These are phyloP conservation scores for Brassica juncea DNA, from an alignment of 345 rosid species.

Conservation along the genomic window DNA sequence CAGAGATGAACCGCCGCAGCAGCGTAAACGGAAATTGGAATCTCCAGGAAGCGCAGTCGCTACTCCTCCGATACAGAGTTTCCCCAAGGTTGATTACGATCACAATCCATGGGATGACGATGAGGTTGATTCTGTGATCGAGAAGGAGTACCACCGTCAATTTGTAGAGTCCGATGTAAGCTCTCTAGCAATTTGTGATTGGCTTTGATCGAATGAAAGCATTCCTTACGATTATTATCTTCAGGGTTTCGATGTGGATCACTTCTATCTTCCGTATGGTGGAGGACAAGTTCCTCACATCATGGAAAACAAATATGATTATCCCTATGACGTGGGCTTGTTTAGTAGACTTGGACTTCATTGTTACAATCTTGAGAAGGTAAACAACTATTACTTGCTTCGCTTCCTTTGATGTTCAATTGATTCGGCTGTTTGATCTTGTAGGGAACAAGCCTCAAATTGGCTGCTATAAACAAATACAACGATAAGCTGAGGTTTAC, in stretches of 20 bases:
- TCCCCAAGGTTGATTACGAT: not conserved
- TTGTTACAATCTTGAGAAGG: not conserved
- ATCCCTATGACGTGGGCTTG: not conserved
- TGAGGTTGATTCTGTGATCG: not conserved
- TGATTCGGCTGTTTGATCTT: not conserved
- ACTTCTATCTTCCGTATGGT: not conserved
- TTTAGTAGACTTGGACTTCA: not conserved
- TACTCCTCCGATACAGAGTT: not conserved
- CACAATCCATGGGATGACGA: not conserved
- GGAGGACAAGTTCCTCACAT: not conserved
- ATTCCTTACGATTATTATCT: too few species aligned
- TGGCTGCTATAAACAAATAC: not conserved
- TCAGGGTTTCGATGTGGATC: not conserved
- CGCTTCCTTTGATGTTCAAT: too few species aligned
- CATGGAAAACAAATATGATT: not conserved
- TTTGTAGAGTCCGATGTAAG: not conserved
- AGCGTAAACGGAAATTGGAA: not conserved
- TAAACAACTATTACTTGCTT: not conserved
- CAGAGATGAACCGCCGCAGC: not conserved
- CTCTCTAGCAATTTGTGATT: not conserved
- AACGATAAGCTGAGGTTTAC: not conserved
- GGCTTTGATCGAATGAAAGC: too few species aligned
- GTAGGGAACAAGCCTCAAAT: not conserved
- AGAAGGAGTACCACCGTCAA: not conserved
- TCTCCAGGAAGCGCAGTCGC: not conserved